Evolutionary conservation across 148 eudicot genomes (phyloP), one percentile per base, ranked within the genome.

Genomic region (Tetragonia tetragonoides): DNA sequence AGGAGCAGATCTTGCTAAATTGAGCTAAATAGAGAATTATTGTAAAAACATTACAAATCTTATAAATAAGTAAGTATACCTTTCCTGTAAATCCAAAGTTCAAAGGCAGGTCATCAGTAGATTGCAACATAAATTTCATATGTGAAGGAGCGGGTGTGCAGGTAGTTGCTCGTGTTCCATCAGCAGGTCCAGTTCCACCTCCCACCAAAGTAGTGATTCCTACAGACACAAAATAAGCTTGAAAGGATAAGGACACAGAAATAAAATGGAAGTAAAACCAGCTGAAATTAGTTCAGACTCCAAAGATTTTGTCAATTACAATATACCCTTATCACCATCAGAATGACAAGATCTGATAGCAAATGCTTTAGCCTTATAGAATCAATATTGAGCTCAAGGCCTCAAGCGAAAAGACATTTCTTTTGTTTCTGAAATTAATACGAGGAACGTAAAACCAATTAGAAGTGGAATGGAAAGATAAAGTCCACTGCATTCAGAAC

Each of bases 41-140:
- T n/a, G 21, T 40, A 23, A 21, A 60, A 61, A 47, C 20, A n/a
- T 39, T 34, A 7, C 3, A 16, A 41, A 57, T 37, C 44, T n/a
- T 47, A 46, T 41, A 39, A 23, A 38, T 41, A 68, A 16, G 23
- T 47, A 73, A 75, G 74, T 76, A 73, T 83, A 93, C 99, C 90
- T 95, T 95, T 82, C 99, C 97, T 16, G 99, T 95, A 81, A 95
- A 95, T 72, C 99, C 99, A 80, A 95, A 91, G 85, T 95, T 95
- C 68, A 93, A 81, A 18, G 99, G 99, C 74, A 95, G 78, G 61
- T 93, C 93, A 88, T 95, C 99, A 1, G 92, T 93, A 41, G 99
- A 86, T 79, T 90, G 92, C 81, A 95, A 84, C 99, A 95, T 95
- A 62, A 91, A 74, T 80, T 87, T 88, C 96, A 95, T 95, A 28